Base-by-base conservation (phyloP, 345 rosid genomes). In the Rhizophora apiculata region DNA sequence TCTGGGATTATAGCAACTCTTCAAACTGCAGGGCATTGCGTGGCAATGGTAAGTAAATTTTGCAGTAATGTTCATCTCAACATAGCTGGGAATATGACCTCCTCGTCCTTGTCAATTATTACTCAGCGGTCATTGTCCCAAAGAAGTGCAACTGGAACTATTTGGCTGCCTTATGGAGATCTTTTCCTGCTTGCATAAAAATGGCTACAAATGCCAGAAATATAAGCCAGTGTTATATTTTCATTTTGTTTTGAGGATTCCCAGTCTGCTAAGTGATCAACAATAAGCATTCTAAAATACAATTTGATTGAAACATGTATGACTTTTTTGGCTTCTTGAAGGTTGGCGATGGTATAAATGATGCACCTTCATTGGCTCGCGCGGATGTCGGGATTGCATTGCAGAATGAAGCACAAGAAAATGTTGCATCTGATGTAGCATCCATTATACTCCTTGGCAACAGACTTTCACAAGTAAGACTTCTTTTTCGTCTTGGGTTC, bases 261-360 rank as follows among this genome's bases (percentile, higher is more conserved):
- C 60, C 24, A 9, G 24, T 22, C 60, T 56, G 60, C 29, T 22
- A 15, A 26, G 30, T 22, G 26, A 65, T 55, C 43, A 66, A 52
- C 46, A 11, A 43, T 37, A 9, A 13, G 27, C 53, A 67, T 15
- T 22, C 4, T 30, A 51, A 30, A 18, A 36, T 34, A 13, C 49
- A 51, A 46, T 69, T 67, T 51, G 58, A 48, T 52, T 27, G 56
- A 62, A 75, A 75, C 54, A 19, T 54, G 53, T 68, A 31, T 65
- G 30, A 60, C 29, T 73, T 69, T 36, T 24, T 73, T 55, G 46
- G 26, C 30, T 70, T 69, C 68, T 72, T 69, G 30, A 72, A 94
- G 98, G 96, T 91, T 49, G 98, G 98, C 16, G 97, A 94, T 83
- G 97, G 96, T 68, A 94, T 94, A 77, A 94, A 91, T 39, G 98